Conservation (phyloP, 2,329 filamentous ascomycete species). For the Didymella pinodella region DNA sequence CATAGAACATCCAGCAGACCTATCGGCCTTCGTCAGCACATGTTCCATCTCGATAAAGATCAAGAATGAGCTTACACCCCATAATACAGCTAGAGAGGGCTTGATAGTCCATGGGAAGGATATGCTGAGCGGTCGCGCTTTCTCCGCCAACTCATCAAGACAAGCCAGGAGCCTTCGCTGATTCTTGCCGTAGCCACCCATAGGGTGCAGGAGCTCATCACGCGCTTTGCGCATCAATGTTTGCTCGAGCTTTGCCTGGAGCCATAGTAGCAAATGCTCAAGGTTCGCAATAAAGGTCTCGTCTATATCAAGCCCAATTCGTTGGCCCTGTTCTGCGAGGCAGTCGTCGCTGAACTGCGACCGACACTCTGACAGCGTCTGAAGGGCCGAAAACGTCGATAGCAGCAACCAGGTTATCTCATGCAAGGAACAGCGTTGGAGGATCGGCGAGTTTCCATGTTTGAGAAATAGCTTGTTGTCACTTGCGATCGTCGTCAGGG, state of each 20-base stretch:
- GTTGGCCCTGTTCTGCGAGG: constrained; percentile 42
- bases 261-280: constrained; percentile 52
- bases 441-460: constrained; percentile 39
- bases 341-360: constrained; percentile 41
- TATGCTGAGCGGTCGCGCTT: constrained; percentile 51
- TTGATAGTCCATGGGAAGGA: constrained; percentile 55
- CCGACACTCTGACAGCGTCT: constrained; percentile 38
- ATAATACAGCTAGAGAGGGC: constrained; percentile 54
- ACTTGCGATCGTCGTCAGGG: constrained; percentile 43
- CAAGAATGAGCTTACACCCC: constrained; percentile 42
- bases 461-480: constrained; percentile 48
- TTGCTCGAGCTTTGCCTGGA: constrained; percentile 49
- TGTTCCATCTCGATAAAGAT: background rate
- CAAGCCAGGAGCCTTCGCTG: constrained; percentile 46
- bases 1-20: constrained; percentile 54
- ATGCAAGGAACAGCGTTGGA: constrained; percentile 42
- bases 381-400: constrained; percentile 44
- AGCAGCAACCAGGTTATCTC: constrained; percentile 40
- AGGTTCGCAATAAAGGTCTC: constrained; percentile 54
- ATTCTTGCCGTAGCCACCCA: constrained; percentile 41
- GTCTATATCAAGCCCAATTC: constrained; percentile 43
- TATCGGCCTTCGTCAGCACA: constrained; percentile 8
- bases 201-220: constrained; percentile 35
- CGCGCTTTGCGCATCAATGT: constrained; percentile 38
- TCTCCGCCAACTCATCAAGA: constrained; percentile 54